phyloP scores from a whole-genome alignment of 495 filamentous ascomycete genomes.

The Hypoxylon crocopeplum region DNA sequence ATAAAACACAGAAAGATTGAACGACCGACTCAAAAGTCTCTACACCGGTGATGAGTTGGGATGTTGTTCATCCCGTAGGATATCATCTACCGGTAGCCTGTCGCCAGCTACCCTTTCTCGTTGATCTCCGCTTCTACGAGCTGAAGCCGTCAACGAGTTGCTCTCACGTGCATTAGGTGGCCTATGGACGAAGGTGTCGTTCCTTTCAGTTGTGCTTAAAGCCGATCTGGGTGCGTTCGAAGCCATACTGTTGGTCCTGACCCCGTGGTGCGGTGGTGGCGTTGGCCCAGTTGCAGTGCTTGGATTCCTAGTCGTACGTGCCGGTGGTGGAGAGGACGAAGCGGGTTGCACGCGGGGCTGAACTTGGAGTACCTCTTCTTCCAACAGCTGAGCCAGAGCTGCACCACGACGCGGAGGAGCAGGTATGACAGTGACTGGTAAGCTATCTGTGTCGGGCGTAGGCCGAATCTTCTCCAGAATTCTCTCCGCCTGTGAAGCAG shows the following conservation, averaged over 20 bases:
- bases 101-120: conserved; percentile 21
- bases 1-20: conserved; percentile 26
- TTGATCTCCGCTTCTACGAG: conserved; percentile 18
- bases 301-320: conserved; percentile 1
- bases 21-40: not conserved
- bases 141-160: conserved; percentile 6
- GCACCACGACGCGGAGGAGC: conserved; percentile 55
- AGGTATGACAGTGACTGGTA: conserved; percentile 58
- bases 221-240: conserved; percentile 12
- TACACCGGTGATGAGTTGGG: conserved; percentile 25
- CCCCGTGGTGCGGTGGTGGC: conserved; percentile 7
- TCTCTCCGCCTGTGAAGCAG: conserved; percentile 54
- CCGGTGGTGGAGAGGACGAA: conserved; percentile 5
- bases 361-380: conserved; percentile 46
- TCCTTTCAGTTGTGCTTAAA: conserved; percentile 19
- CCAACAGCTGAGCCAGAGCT: conserved; percentile 51
- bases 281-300: not conserved
- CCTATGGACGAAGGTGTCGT: conserved; percentile 9
- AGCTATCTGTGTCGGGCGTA: conserved; percentile 54
- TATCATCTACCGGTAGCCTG: conserved; percentile 36
- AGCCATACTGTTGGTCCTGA: conserved; percentile 16
- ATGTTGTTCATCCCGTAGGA: conserved; percentile 18
- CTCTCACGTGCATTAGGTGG: conserved; percentile 14
- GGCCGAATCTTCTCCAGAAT: conserved; percentile 52
- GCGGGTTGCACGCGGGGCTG: conserved; percentile 4